Percentiles rank a stretch among this genome's conserved stretches.
These are phyloP conservation scores for Globisporangium paddicum DNA, from an alignment of 352 stramenopile genomes.

Conservation along the genomic window DNA sequence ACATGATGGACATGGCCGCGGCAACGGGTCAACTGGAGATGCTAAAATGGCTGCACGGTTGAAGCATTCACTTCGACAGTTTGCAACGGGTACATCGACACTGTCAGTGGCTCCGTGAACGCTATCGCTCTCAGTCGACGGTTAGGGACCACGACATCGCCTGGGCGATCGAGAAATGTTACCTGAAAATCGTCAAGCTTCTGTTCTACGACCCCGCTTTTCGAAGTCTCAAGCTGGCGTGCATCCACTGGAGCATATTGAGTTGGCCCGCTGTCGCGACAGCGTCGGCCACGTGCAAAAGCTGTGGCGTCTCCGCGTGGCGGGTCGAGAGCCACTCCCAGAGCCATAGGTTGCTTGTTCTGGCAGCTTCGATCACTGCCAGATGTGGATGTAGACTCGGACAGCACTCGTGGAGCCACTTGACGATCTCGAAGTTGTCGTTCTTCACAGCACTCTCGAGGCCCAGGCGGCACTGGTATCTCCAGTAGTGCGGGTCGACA, in stretches of 20 bases:
- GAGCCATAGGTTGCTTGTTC: too few species aligned
- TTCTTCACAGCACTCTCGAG: too few species aligned
- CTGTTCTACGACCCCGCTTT: not conserved
- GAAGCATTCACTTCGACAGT: not conserved
- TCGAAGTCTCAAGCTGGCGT: not conserved
- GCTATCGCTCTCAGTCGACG: not conserved
- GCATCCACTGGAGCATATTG: not conserved
- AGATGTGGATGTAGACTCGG: not conserved
- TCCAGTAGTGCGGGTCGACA: too few species aligned
- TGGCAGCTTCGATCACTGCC: too few species aligned
- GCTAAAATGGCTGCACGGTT: not conserved
- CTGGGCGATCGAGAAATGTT: not conserved
- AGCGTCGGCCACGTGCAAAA: too few species aligned
- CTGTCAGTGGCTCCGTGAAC: not conserved
- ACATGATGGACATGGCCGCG: not conserved
- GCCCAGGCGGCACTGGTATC: too few species aligned
- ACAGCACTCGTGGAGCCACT: too few species aligned
- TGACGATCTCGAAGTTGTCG: too few species aligned
- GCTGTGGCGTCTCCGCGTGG: too few species aligned
- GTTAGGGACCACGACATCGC: too few species aligned
- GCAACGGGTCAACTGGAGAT: not conserved
- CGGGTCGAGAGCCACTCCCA: too few species aligned
- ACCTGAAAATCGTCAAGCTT: not conserved
- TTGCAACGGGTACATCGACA: not conserved
- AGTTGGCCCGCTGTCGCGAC: too few species aligned